Evolutionary conservation across 805 yeast species (phyloP).

Genomic region (Kurtzmaniella fragi): DNA sequence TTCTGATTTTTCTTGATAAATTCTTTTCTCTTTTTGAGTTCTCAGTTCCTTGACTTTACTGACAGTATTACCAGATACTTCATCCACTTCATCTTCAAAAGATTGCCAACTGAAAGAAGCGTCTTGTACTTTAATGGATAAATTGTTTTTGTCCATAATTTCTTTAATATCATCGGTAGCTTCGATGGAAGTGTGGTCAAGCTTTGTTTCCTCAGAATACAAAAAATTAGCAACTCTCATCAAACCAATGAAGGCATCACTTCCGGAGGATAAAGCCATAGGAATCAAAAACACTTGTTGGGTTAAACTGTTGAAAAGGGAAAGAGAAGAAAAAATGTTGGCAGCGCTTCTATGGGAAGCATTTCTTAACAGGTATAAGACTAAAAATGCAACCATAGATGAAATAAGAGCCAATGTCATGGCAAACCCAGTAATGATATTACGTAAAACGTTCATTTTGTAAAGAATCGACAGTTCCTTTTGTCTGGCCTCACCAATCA

Average conservation of each 20-base stretch:
- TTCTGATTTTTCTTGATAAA: slow-evolving; percentile 6
- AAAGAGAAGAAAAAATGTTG: slow-evolving; percentile 58
- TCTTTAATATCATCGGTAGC: slow-evolving; percentile 8
- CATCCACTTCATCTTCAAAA: slow-evolving; percentile 14
- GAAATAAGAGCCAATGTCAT: slow-evolving; percentile 61
- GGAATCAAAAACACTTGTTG: slow-evolving; percentile 61
- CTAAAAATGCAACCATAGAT: slow-evolving; percentile 49
- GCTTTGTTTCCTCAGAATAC: slow-evolving; percentile 36
- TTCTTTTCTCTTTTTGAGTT: slow-evolving; percentile 2
- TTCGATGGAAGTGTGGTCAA: slow-evolving; percentile 20
- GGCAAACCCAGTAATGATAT: slow-evolving; percentile 55
- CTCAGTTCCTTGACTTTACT: slow-evolving; percentile 19
- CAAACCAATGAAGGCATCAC: slow-evolving; percentile 62
- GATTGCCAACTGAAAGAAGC: slow-evolving; percentile 68
- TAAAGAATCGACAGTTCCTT: slow-evolving; percentile 56
- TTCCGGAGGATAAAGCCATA: slow-evolving; percentile 54
- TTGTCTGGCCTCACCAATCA: slow-evolving; percentile 49
- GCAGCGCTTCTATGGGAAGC: slow-evolving; percentile 43
- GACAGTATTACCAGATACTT: slow-evolving; percentile 5
- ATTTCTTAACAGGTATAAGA: slow-evolving; percentile 21
- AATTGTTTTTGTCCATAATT: slow-evolving; percentile 16
- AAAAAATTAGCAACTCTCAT: slow-evolving; percentile 49
- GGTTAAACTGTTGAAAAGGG: slow-evolving; percentile 56
- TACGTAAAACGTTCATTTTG: slow-evolving; percentile 58
- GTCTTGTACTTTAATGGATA: slow-evolving; percentile 45